Percentiles rank a stretch among this genome's conserved stretches.
These are phyloP conservation scores for Prunus yedoensis DNA, from an alignment of 331 rosid genomes.

Conservation along the genomic window DNA sequence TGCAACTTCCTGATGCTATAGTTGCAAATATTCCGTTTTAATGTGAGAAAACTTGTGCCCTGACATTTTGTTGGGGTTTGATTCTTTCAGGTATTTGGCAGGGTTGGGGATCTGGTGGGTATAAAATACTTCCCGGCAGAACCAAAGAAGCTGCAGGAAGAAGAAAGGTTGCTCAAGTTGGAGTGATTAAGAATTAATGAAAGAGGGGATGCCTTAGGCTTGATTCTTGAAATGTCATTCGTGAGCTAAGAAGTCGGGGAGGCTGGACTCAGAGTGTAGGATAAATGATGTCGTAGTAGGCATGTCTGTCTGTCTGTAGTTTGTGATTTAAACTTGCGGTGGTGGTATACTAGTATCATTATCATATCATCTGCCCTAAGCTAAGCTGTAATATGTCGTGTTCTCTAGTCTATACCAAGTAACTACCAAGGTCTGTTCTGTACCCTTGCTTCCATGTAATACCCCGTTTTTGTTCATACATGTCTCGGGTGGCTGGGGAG, in stretches of 20 bases:
- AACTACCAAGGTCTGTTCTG: background rate
- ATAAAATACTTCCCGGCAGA: conserved; percentile 91
- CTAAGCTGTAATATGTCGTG: background rate
- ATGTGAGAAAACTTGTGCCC: background rate
- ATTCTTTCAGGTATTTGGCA: conserved; percentile 56
- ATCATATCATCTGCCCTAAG: background rate
- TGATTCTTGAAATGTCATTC: background rate
- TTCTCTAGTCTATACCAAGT: background rate
- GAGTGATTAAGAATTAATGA: background rate
- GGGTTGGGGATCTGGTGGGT: conserved; percentile 77
- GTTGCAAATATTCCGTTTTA: background rate
- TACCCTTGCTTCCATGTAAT: background rate
- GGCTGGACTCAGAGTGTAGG: background rate
- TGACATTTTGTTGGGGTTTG: conserved; percentile 5
- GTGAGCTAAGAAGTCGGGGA: background rate
- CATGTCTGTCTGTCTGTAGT: background rate
- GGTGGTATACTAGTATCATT: too few relatives aligned
- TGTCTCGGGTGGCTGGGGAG: background rate
- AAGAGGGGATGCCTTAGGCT: background rate
- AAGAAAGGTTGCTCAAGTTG: conserved; percentile 19
- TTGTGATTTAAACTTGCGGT: background rate
- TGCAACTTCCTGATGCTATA: background rate
- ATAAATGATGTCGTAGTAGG: background rate
- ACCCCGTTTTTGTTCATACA: conserved; percentile 8
- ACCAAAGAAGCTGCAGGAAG: conserved; percentile 42